These are phyloP conservation scores for Phragmites australis DNA, from an alignment of 176 grass and related monocot genomes.

Conservation along the genomic window DNA sequence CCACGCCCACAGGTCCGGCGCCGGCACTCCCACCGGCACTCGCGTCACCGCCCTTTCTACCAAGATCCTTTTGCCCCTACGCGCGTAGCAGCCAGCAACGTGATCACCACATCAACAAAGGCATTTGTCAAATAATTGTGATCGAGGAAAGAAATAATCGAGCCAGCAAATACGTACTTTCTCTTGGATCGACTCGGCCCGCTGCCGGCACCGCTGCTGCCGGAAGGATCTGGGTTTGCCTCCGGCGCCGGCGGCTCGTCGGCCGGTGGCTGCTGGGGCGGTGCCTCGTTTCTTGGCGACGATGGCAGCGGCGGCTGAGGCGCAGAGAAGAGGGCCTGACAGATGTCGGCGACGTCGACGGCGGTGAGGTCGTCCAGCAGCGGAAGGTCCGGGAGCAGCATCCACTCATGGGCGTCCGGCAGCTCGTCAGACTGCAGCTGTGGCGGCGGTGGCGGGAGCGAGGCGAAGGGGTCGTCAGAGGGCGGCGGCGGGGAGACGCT, in stretches of 20 bases:
- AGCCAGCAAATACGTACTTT: conserved; percentile 64
- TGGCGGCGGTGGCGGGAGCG: not conserved
- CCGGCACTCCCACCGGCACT: conserved; percentile 46
- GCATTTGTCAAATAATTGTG: not conserved
- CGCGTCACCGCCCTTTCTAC: conserved; percentile 53
- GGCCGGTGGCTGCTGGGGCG: not conserved
- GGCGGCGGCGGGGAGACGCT: not conserved
- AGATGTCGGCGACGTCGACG: conserved; percentile 45
- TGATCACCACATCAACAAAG: not conserved
- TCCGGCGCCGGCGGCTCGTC: not conserved
- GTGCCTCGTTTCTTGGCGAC: not conserved
- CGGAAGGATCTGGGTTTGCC: not conserved
- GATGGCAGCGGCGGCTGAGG: not conserved
- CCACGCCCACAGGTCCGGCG: conserved; percentile 86
- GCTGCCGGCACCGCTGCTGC: not conserved
- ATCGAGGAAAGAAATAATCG: not conserved
- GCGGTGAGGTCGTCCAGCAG: too few species aligned
- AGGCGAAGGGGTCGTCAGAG: conserved; percentile 17
- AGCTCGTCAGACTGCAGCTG: not conserved
- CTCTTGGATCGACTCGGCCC: conserved; percentile 48
- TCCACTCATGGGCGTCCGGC: too few species aligned
- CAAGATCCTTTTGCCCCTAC: conserved; percentile 63
- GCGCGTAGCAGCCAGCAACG: not conserved
- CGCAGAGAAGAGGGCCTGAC: conserved; percentile 40
- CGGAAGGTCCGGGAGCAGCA: too few species aligned